Evolutionary conservation across 768 basidiomycete species (phyloP), one percentile per base, ranked within the genome.

Genomic region (Lactarius psammicola): DNA sequence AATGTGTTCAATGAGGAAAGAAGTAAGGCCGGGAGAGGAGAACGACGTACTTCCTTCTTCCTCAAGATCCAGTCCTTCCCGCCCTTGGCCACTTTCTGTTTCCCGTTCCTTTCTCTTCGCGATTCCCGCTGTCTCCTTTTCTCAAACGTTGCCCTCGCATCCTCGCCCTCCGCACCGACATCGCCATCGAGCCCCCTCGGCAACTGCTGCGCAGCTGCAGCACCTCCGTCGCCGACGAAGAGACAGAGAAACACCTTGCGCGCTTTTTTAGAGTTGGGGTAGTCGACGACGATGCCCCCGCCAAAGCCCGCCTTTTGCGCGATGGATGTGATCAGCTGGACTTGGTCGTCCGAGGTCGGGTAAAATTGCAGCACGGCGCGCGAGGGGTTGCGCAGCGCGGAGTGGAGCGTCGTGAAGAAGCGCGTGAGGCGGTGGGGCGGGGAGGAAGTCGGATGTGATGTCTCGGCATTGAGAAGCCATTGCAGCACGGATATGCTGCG

Each of bases 401-500:
- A 91, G 76, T 95, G 90, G 31, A 96, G 82, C 11, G 94, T 94
- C 36, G 92, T 95, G 82, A 94, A 99, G 83, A 94, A 99, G 65
- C 87, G 90, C 68, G 81, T 87, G 63, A 88, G 84, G 71, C 87
- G 92, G 75, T 89, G 92, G 13, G 88, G 94, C 20, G 88, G 95
- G 54, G 93, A 95, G 64, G 92, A 95, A 56, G 88, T 94, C 63
- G 85, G 90, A 73, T 88, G 89, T 6, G 94, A 88, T 33, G 94
- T 91, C 75, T 98, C 97, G 30, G 96, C 95, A 75, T 98, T 99
- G 64, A 98, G 82, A 3, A 99, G 82, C 97, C 97, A 99, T 78
- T 99, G 97, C 6, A 99, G 80, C n/a, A 98, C 96, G 30, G 97
- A 99, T 72, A 99, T 91, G 73, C 96, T n/a, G n/a, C n/a, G n/a